These are phyloP conservation scores for Chlamydomonas sphaeroides DNA, from an alignment of 139 green algal genomes.

Conservation along the genomic window DNA sequence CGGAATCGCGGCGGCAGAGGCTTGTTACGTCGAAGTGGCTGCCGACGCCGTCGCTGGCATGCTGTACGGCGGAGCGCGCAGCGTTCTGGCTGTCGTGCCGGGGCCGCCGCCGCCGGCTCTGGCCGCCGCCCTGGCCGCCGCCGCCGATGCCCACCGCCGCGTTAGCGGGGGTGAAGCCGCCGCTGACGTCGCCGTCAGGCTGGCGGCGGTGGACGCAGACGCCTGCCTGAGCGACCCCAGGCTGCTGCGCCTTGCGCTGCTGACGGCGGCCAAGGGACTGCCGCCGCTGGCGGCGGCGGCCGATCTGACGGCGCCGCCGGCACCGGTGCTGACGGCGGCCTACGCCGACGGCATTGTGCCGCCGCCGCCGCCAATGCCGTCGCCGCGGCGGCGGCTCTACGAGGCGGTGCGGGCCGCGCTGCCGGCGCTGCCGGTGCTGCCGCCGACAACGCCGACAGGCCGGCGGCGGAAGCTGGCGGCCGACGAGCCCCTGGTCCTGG, in stretches of 20 bases:
- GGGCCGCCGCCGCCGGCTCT: neutral
- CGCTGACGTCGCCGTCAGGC: neutral
- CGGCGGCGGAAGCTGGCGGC: neutral
- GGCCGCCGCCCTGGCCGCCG: neutral
- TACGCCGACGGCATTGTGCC: no score
- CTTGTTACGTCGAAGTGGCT: no score
- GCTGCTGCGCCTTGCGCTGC: constrained; percentile 6
- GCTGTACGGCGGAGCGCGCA: constrained; percentile 25
- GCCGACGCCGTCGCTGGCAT: neutral
- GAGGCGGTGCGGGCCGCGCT: neutral
- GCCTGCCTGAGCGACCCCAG: neutral
- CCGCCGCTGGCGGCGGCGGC: no score
- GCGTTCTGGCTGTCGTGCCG: constrained; percentile 43
- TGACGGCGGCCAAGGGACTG: neutral
- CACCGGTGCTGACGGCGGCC: no score
- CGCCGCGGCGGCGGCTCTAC: neutral
- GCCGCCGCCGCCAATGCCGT: neutral
- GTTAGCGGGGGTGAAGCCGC: no score
- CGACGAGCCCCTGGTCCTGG: neutral
- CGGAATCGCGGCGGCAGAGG: no score
- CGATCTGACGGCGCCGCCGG: no score
- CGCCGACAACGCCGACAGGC: neutral
- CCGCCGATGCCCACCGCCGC: neutral
- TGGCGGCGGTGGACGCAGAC: neutral
- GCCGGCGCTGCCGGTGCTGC: neutral